Conservation (phyloP, 1,139 yeast species). For the Cylindricascospora bacillispora region DNA sequence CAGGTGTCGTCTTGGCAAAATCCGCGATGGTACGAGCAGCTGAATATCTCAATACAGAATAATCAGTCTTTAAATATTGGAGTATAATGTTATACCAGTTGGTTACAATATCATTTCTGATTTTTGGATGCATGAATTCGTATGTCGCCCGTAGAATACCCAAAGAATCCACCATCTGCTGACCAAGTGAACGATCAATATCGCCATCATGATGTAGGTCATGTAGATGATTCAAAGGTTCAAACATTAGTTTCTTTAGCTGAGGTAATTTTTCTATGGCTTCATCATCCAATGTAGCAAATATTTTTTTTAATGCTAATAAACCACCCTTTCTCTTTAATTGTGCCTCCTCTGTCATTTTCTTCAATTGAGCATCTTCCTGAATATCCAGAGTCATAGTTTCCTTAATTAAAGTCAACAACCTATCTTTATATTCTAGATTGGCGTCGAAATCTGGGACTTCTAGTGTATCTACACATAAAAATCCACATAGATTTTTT, state of each 20-base stretch:
- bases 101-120: slow-evolving; percentile 37
- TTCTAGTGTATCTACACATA: slow-evolving; percentile 91
- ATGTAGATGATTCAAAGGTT: slow-evolving; percentile 37
- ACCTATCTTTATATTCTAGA: slow-evolving; percentile 39
- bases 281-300: slow-evolving; percentile 37
- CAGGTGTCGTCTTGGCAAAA: slow-evolving; percentile 61
- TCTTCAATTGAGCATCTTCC: slow-evolving; percentile 51
- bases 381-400: slow-evolving; percentile 59
- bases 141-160: slow-evolving; percentile 70
- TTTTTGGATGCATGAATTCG: slow-evolving; percentile 41
- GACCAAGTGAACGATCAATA: slow-evolving; percentile 45
- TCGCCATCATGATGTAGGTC: slow-evolving; percentile 21
- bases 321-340: slow-evolving; percentile 78
- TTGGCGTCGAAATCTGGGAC: slow-evolving; percentile 86
- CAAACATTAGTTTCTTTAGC: slow-evolving; percentile 53
- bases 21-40: slow-evolving; percentile 86
- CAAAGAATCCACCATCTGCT: slow-evolving; percentile 71
- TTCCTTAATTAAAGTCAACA: slow-evolving; percentile 70
- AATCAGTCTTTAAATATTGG: slow-evolving; percentile 53
- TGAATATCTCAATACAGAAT: slow-evolving; percentile 76
- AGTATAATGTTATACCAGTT: slow-evolving; percentile 37
- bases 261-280: slow-evolving; percentile 58
- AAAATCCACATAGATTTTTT: slow-evolving; percentile 80
- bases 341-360: slow-evolving; percentile 58
- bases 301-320: slow-evolving; percentile 48